These are phyloP conservation scores for Epithemia pelagica DNA, from an alignment of 108 stramenopile genomes.

Conservation along the genomic window DNA sequence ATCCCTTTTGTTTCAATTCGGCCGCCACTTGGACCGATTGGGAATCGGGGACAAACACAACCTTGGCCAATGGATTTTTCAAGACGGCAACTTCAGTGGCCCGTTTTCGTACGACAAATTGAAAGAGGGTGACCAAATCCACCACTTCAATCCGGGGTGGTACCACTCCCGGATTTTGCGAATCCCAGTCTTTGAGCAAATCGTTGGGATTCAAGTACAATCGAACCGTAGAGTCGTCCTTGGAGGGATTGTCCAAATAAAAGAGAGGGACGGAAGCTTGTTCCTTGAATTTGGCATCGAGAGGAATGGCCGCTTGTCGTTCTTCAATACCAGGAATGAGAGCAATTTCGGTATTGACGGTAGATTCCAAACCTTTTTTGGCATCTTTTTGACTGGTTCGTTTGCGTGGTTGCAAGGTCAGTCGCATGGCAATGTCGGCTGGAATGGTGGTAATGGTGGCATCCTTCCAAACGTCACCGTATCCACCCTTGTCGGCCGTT, in stretches of 20 bases:
- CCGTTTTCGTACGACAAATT: not conserved
- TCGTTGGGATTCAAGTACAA: conserved; percentile 1
- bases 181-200: conserved; percentile 1
- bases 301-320: not conserved
- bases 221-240: not conserved
- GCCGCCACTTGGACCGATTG: not conserved
- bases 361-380: not conserved
- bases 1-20: not conserved
- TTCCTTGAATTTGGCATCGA: not conserved
- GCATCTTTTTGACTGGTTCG: not conserved
- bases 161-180: not conserved
- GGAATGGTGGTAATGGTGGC: conserved; percentile 11
- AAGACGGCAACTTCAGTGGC: not conserved
- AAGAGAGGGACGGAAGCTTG: conserved; percentile 9
- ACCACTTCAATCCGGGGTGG: conserved; percentile 5
- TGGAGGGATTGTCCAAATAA: not conserved
- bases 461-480: conserved; percentile 9
- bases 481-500: not conserved
- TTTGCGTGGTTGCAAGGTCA: not conserved
- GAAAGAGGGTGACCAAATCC: conserved; percentile 1
- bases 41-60: not conserved
- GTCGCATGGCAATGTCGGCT: conserved; percentile 9
- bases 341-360: not conserved
- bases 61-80: not conserved
- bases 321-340: conserved; percentile 1